Percentiles rank a stretch among this genome's conserved stretches.
Conservation (phyloP, 2,329 filamentous ascomycete genomes). For the Boeremia exigua region DNA sequence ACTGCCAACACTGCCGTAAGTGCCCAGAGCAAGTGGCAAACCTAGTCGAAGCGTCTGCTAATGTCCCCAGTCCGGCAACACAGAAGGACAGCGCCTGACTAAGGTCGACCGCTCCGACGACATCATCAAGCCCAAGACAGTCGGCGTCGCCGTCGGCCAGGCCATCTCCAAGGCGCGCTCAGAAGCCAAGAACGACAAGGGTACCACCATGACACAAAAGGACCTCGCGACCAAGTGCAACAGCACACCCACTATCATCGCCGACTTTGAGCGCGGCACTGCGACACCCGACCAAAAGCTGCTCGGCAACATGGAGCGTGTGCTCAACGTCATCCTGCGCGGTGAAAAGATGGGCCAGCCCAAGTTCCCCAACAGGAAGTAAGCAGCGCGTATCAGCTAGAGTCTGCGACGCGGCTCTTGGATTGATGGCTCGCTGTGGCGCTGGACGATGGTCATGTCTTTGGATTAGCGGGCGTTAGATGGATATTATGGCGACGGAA, state of each 20-base stretch:
- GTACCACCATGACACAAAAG: slow-evolving; percentile 83
- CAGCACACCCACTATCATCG: slow-evolving; percentile 78
- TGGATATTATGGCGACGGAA: slow-evolving; percentile 28
- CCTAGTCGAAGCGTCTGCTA: not conserved
- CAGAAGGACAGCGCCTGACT: slow-evolving; percentile 91
- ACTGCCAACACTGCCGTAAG: slow-evolving; percentile 77
- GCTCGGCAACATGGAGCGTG: slow-evolving; percentile 76
- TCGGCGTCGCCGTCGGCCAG: slow-evolving; percentile 76
- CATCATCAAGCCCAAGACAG: slow-evolving; percentile 94
- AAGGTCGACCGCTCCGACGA: slow-evolving; percentile 98
- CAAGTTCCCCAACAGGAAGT: slow-evolving; percentile 74
- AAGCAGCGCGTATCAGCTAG: slow-evolving; percentile 46
- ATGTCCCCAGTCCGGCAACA: slow-evolving; percentile 18
- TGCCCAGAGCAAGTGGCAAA: slow-evolving; percentile 28
- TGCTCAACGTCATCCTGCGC: slow-evolving; percentile 86
- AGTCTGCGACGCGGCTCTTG: slow-evolving; percentile 4
- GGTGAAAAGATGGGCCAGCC: slow-evolving; percentile 85
- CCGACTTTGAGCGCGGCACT: slow-evolving; percentile 82
- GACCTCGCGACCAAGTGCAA: slow-evolving; percentile 86
- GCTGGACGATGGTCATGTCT: slow-evolving; percentile 12
- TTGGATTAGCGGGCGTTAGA: slow-evolving; percentile 40
- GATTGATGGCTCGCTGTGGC: not conserved
- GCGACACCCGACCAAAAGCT: slow-evolving; percentile 85
- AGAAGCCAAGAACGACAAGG: slow-evolving; percentile 79
- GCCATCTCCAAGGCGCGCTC: slow-evolving; percentile 81